phyloP scores from a whole-genome alignment of 805 yeast species.

The Saccharomycopsis guyanensis region DNA sequence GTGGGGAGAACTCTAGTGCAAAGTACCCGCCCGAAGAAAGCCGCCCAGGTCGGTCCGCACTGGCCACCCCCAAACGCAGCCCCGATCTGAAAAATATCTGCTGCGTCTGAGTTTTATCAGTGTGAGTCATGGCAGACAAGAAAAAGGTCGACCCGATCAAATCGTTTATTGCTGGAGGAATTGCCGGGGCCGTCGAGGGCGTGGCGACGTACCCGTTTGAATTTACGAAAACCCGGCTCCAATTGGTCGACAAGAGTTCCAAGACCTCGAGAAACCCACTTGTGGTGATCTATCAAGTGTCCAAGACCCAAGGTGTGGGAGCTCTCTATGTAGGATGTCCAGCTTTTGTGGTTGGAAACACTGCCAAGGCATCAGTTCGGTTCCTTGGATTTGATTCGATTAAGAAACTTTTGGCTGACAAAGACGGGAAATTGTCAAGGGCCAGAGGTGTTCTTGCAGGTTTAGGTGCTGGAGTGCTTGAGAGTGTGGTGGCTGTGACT shows the following conservation, averaged over 20 bases:
- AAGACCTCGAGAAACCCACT: constrained; percentile 76
- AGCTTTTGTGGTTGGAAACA: constrained; percentile 91
- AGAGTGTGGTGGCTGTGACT: constrained; percentile 87
- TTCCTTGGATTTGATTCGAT: constrained; percentile 89
- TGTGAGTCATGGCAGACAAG: background rate
- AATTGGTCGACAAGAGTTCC: constrained; percentile 60
- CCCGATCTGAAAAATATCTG: too few relatives aligned
- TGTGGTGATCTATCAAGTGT: constrained; percentile 66
- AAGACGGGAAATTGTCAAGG: constrained; percentile 80
- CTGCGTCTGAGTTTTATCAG: too few relatives aligned
- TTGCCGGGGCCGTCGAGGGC: constrained; percentile 96
- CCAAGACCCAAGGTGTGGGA: constrained; percentile 67
- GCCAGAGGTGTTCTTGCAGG: constrained; percentile 93
- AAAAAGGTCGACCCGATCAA: constrained; percentile 57
- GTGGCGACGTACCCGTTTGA: constrained; percentile 91
- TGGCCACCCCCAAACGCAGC: too few relatives aligned
- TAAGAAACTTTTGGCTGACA: constrained; percentile 68
- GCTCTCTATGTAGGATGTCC: constrained; percentile 93
- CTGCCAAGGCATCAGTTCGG: constrained; percentile 93
- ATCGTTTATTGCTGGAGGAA: constrained; percentile 91
- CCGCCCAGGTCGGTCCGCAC: too few relatives aligned
- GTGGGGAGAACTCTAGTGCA: too few relatives aligned
- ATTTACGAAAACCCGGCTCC: constrained; percentile 91
- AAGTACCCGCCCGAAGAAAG: too few relatives aligned
- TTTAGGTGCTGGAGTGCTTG: constrained; percentile 93